Evolutionary conservation across 2,329 filamentous ascomycete species (phyloP).

Genomic region (Dothideomycetes sp.): DNA sequence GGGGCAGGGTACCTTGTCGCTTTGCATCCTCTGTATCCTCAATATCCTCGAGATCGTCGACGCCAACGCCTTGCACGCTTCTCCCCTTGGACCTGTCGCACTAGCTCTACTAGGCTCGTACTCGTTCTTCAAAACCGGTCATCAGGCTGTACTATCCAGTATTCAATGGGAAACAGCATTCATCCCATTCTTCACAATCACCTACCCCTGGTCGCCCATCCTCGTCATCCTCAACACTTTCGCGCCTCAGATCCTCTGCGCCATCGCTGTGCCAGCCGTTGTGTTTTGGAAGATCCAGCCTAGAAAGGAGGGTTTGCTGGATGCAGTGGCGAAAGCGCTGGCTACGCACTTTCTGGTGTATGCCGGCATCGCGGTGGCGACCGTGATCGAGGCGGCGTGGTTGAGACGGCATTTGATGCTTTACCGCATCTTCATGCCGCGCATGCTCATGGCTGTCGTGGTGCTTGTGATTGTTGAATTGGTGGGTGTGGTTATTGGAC

Average conservation of each 20-base stretch:
- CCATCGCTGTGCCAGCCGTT: slow-evolving; percentile 66
- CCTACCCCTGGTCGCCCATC: slow-evolving; percentile 82
- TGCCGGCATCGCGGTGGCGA: slow-evolving; percentile 70
- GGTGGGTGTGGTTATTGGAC: slow-evolving; percentile 56
- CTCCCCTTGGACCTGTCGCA: slow-evolving; percentile 71
- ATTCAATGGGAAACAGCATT: slow-evolving; percentile 97
- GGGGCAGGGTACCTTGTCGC: slow-evolving; percentile 71
- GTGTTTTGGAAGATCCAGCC: slow-evolving; percentile 84
- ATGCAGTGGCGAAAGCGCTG: slow-evolving; percentile 58
- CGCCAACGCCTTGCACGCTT: slow-evolving; percentile 49
- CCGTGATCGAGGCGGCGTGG: slow-evolving; percentile 82
- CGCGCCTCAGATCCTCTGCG: slow-evolving; percentile 76
- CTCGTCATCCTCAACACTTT: slow-evolving; percentile 79
- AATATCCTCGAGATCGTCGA: slow-evolving; percentile 57
- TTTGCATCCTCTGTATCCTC: slow-evolving; percentile 82
- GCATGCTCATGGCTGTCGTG: slow-evolving; percentile 73
- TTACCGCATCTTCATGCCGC: slow-evolving; percentile 82
- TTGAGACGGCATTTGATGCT: slow-evolving; percentile 90
- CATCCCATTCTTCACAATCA: slow-evolving; percentile 69
- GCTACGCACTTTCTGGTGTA: slow-evolving; percentile 73
- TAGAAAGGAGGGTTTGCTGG: slow-evolving; percentile 51
- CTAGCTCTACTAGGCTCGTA: slow-evolving; percentile 84
- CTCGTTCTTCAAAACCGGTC: slow-evolving; percentile 95
- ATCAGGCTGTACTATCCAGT: slow-evolving; percentile 75
- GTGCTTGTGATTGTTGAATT: slow-evolving; percentile 69